Evolutionary conservation across 1,139 yeast genomes (phyloP), one percentile per base, ranked within the genome.

Genomic region (Blastobotrys elegans): DNA sequence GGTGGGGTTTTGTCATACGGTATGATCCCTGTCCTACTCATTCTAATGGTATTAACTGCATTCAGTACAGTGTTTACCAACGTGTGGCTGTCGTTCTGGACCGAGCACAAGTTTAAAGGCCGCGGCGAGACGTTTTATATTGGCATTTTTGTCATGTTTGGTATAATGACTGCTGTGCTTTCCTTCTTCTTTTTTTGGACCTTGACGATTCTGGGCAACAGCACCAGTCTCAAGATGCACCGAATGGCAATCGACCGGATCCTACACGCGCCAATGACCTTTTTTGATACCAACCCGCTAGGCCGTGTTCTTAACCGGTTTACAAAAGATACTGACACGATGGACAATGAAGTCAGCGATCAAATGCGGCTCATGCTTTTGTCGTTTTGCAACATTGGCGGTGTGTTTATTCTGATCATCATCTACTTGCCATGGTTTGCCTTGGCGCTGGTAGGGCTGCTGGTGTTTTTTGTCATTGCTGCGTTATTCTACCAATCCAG

Each of bases 71-170:
- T 85, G 35, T 84, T 86, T 61, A 74, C 85, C 32, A 84, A 84
- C 57, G 82, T 83, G 18, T 89, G 96, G 95, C 71, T 89, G 52
- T 82, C 96, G 0, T 89, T 78, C 64, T 89, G 97, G 97, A 74
- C 84, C 2, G 76, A 74, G 18, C 46, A 71, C 46, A 80, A 76
- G 61, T 87, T 83, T 59, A 51, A 54, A 6, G 65, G 64, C 14
- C 67, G 74, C 44, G 55, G 77, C 1, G 69, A 74, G 43, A 75
- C 76, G 2, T 77, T 79, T 55, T 89, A 88, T 64, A 84, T 86
- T 68, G 96, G 88, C 1, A 52, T 84, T 31, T 84, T 84, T 58
- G 78, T 81, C 39, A 68, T 80, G 74, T 74, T 73, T 49, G 68
- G 74, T 14, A 51, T 71, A 20, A 57, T 65, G 55, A 56, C 73